Evolutionary conservation across 768 basidiomycete genomes (phyloP).

Genomic region (Macrocybe gigantea): DNA sequence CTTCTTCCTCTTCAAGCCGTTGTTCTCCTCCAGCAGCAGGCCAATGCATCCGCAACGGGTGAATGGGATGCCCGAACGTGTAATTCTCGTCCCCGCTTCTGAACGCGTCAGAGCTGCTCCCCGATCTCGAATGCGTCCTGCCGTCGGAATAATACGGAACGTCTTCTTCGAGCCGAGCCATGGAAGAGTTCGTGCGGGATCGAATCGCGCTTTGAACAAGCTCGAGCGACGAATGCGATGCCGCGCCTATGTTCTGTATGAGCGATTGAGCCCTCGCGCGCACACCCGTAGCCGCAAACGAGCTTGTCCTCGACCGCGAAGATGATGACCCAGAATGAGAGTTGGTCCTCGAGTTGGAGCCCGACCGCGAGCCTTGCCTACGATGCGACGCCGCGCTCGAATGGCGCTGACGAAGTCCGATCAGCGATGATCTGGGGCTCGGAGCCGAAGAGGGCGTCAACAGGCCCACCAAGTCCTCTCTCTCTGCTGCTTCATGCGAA

Average conservation of each 20-base stretch:
- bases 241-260: slow-evolving; percentile 57
- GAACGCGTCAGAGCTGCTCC: slow-evolving; percentile 36
- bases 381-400: slow-evolving; percentile 26
- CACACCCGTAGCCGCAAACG: slow-evolving; percentile 39
- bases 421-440: slow-evolving; percentile 45
- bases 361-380: slow-evolving; percentile 26
- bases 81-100: slow-evolving; percentile 53
- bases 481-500: slow-evolving; percentile 54
- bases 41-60: slow-evolving; percentile 39
- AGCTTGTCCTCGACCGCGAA: slow-evolving; percentile 37
- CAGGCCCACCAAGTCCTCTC: slow-evolving; percentile 56
- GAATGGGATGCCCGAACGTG: slow-evolving; percentile 52
- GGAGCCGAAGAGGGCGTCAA: slow-evolving; percentile 31
- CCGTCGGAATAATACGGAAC: slow-evolving; percentile 26
- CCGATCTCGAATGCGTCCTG: slow-evolving; percentile 40
- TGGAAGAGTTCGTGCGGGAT: slow-evolving; percentile 60
- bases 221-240: slow-evolving; percentile 56
- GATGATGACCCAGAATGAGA: slow-evolving; percentile 33
- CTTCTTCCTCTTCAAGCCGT: too few relatives aligned
- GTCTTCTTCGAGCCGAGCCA: slow-evolving; percentile 61
- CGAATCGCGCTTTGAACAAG: slow-evolving; percentile 42
- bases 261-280: slow-evolving; percentile 64
- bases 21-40: slow-evolving; percentile 16
- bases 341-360: slow-evolving; percentile 22
- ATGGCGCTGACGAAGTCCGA: slow-evolving; percentile 31